Conservation (phyloP, 225 moss, liverwort and hornwort species). For the Bryum argenteum region DNA sequence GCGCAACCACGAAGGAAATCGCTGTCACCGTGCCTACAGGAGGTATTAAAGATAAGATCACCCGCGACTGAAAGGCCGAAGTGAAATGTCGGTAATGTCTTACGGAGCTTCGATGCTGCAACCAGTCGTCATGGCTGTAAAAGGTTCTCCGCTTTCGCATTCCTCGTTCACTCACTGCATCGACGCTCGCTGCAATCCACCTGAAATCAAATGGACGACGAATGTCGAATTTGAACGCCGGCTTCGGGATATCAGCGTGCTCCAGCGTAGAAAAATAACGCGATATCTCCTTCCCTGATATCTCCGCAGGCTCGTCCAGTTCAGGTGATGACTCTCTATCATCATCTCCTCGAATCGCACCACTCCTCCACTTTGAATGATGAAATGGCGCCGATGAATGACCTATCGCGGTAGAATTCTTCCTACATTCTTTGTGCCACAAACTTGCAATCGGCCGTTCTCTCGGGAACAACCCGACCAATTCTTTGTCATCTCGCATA, state of each 20-base stretch:
- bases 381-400: neutral
- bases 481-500: constrained; percentile 22
- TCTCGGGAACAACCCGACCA: too few species aligned
- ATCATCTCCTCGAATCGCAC: constrained; percentile 1
- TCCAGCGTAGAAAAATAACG: constrained; percentile 33
- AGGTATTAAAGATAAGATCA: constrained; percentile 71
- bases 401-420: too few species aligned
- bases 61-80: constrained; percentile 61
- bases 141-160: constrained; percentile 69
- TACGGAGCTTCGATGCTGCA: constrained; percentile 65
- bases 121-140: constrained; percentile 73
- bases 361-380: constrained; percentile 17
- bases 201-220: constrained; percentile 32
- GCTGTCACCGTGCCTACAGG: constrained; percentile 67
- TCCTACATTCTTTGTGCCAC: too few species aligned
- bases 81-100: constrained; percentile 67
- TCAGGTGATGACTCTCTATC: constrained; percentile 6
- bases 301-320: constrained; percentile 8
- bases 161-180: constrained; percentile 57
- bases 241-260: constrained; percentile 7
- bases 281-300: constrained; percentile 14
- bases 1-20: constrained; percentile 56
- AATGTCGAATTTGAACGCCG: constrained; percentile 12
- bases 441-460: too few species aligned
- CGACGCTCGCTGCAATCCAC: constrained; percentile 57